These are phyloP conservation scores for Termitomyces sp. DNA, from an alignment of 768 basidiomycete genomes.

Conservation along the genomic window DNA sequence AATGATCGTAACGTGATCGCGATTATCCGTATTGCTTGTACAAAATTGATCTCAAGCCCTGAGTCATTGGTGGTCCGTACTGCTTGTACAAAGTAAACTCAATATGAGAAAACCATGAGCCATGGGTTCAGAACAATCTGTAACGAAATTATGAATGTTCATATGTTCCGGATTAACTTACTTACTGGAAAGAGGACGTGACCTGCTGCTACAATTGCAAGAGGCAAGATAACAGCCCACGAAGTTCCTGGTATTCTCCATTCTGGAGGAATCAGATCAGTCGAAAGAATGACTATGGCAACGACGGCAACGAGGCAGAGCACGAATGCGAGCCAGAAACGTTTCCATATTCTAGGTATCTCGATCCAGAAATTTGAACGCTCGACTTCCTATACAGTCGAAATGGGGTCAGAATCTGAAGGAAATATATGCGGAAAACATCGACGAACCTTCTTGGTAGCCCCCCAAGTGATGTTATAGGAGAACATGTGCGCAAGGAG, in stretches of 20 bases:
- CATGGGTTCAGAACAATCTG: constrained; percentile 85
- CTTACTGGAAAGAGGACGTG: constrained; percentile 77
- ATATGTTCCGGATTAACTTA: constrained; percentile 6
- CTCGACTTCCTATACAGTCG: constrained; percentile 65
- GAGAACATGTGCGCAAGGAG: constrained; percentile 71
- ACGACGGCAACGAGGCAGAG: constrained; percentile 49
- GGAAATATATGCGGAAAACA: background rate
- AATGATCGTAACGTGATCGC: constrained; percentile 4
- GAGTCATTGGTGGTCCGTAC: too few relatives aligned
- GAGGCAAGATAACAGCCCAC: constrained; percentile 79
- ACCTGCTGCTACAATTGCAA: constrained; percentile 61
- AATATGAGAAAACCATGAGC: constrained; percentile 81
- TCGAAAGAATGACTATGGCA: constrained; percentile 55
- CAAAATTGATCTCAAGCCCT: background rate
- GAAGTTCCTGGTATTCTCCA: constrained; percentile 61
- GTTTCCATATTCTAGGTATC: constrained; percentile 77
- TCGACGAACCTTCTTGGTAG: constrained; percentile 57
- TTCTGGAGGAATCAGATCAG: constrained; percentile 50
- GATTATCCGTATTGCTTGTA: background rate
- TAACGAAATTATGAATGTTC: background rate
- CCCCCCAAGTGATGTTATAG: constrained; percentile 76
- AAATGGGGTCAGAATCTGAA: too few relatives aligned
- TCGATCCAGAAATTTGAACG: constrained; percentile 89
- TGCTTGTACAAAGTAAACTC: constrained; percentile 9
- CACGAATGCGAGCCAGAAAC: constrained; percentile 68